Evolutionary conservation across 371 early-diverging fungal genomes (phyloP).

Genomic region (Smittium mucronatum): DNA sequence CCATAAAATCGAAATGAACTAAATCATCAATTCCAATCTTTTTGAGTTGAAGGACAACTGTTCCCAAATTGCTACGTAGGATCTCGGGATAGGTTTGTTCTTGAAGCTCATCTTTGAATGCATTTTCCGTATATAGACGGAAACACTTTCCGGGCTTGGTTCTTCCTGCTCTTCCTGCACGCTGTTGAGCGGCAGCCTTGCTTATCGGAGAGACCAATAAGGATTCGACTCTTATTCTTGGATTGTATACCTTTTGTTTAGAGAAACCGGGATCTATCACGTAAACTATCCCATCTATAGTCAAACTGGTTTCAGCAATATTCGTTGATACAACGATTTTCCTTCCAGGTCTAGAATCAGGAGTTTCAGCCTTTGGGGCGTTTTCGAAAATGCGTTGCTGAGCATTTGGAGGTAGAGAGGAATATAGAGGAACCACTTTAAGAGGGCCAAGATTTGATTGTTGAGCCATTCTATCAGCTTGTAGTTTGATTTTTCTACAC

Average conservation of each 20-base stretch:
- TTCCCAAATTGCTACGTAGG: conserved; percentile 67
- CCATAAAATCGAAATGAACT: conserved; percentile 89
- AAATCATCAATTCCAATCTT: conserved; percentile 80
- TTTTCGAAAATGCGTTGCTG: conserved; percentile 87
- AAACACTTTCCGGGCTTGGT: conserved; percentile 87
- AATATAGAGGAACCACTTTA: conserved; percentile 74
- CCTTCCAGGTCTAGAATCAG: conserved; percentile 71
- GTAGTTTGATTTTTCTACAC: conserved; percentile 50
- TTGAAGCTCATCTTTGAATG: conserved; percentile 62
- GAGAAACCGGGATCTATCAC: conserved; percentile 96
- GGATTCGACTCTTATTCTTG: conserved; percentile 74
- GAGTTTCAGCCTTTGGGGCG: conserved; percentile 60
- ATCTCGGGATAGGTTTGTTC: conserved; percentile 89
- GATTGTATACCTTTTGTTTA: conserved; percentile 94
- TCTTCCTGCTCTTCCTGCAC: conserved; percentile 87
- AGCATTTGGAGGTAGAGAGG: conserved; percentile 78
- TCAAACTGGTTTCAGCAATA: conserved; percentile 97
- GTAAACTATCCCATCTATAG: conserved; percentile 95
- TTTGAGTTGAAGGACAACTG: conserved; percentile 72
- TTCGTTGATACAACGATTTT: conserved; percentile 95
- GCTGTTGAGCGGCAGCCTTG: conserved; percentile 67
- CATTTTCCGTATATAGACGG: conserved; percentile 80
- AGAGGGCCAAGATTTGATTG: conserved; percentile 51
- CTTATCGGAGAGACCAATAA: conserved; percentile 62
- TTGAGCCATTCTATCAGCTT: conserved; percentile 46